Evolutionary conservation across 495 filamentous ascomycete genomes (phyloP), one percentile per base, ranked within the genome.

Genomic region (Penicillium subrubescens): DNA sequence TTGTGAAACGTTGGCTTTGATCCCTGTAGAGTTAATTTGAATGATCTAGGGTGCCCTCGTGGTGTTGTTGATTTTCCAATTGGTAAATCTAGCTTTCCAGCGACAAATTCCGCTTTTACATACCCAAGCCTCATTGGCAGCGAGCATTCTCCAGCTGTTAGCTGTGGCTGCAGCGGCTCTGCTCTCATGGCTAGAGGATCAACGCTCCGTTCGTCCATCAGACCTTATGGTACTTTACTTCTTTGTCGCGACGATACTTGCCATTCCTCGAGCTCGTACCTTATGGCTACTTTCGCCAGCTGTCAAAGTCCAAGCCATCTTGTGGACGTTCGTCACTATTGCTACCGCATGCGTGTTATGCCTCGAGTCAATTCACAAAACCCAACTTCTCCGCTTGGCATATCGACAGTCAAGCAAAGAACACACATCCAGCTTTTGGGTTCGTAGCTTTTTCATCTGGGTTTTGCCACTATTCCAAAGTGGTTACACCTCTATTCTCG

Each of bases 201-300:
- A 77, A 39, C 71, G 73, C 10, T 74, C 76, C 0, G 56, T 73
- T 29, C 52, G 61, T 6, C 77, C 77, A 14, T 78, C 77, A 0
- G 73, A 73, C 25, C 46, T 73, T 2, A 63, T 79, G 19, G 67
- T 77, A 4, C 34, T 78, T 11, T 79, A 77, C 61, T 75, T 77
- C 50, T 70, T 74, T 21, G 23, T 64, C 10, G 59, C 64, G 2
- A 65, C 48, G 23, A 21, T 74, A 17, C 59, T 76, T 17, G 41
- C 50, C 25, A 57, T 79, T 3, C 67, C 76, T 0, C 67, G 64
- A n/a, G 60, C 75, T 7, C 72, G 76, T n/a, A 64, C 75, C 2
- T 52, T 77, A 10, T 79, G 72, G 70, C 48, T 74, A 6, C 35
- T 60, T 21, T 57, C 67, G 2, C 39, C 54, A n/a, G 6, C 33